Conservation (phyloP, 305 asterid species). For the Withania somnifera region DNA sequence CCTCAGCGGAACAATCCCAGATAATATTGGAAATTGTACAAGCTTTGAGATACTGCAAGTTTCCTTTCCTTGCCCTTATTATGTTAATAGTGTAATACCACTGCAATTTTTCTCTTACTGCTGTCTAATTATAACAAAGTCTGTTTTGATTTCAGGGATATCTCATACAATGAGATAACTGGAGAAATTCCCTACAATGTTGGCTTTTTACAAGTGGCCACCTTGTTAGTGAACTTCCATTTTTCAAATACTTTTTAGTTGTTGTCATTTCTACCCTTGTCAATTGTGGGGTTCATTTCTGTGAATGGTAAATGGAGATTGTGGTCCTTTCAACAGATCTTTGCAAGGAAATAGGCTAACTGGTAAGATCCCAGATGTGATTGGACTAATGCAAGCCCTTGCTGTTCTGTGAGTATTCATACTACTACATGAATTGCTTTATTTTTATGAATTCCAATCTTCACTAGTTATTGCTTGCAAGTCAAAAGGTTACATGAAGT, state of each 20-base stretch:
- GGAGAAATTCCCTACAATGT: slow-evolving; percentile 98
- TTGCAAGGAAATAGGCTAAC: slow-evolving; percentile 87
- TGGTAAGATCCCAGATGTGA: slow-evolving; percentile 88
- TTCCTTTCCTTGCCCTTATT: background rate
- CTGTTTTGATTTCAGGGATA: slow-evolving; percentile 47
- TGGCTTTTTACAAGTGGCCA: slow-evolving; percentile 95
- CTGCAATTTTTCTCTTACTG: background rate
- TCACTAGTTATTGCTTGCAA: background rate
- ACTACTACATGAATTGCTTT: background rate
- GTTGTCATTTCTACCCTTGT: background rate
- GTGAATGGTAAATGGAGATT: background rate
- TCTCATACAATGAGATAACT: slow-evolving; percentile 79
- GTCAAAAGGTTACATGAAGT: background rate
- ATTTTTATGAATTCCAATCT: background rate
- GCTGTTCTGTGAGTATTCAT: slow-evolving; percentile 77
- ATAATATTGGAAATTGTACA: slow-evolving; percentile 88
- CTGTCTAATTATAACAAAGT: background rate
- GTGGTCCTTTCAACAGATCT: slow-evolving; percentile 37
- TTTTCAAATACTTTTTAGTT: background rate
- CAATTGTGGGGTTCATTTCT: background rate
- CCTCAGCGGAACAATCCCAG: slow-evolving; percentile 82
- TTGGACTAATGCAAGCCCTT: slow-evolving; percentile 98
- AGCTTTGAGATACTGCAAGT: slow-evolving; percentile 93
- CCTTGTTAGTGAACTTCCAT: slow-evolving; percentile 54
- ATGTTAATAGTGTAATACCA: no score